A percentile compares a stretch with the other conserved stretches of the same genome.
Evolutionary conservation across 2,329 filamentous ascomycete species (phyloP).

Genomic region (Aureobasidium sp.): DNA sequence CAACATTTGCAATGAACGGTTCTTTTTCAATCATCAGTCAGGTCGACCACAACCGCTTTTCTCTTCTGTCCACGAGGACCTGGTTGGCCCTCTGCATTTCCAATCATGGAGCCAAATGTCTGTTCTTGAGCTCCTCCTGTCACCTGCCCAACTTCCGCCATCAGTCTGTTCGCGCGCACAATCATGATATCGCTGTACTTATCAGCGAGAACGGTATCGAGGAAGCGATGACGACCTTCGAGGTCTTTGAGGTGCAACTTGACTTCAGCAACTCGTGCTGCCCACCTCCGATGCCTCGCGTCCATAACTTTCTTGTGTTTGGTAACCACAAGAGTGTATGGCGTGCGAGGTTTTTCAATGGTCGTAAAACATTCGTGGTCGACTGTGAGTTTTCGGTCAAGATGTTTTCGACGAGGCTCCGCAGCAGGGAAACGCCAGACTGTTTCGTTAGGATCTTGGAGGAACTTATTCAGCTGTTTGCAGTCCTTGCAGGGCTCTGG

Average conservation of each 20-base stretch:
- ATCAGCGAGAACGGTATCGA: background rate
- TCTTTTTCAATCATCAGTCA: background rate
- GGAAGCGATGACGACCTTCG: background rate
- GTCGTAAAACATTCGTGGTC: background rate
- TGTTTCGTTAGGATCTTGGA: background rate
- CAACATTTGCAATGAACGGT: background rate
- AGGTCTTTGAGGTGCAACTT: background rate
- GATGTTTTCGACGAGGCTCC: too few relatives aligned
- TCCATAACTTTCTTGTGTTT: background rate
- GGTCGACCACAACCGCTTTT: background rate
- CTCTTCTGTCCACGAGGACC: background rate
- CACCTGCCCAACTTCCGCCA: background rate
- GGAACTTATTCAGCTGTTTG: background rate
- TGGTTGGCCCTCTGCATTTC: background rate
- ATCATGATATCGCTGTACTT: background rate
- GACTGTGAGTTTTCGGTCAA: too few relatives aligned
- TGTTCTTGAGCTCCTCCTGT: background rate
- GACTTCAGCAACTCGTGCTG: background rate
- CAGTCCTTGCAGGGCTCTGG: background rate
- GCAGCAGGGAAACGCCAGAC: background rate
- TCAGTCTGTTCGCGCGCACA: background rate
- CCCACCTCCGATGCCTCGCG: background rate
- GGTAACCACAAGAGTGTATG: background rate
- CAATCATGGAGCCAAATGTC: background rate
- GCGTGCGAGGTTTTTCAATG: background rate